Base-by-base conservation (phyloP, 1,284 basidiomycete genomes). In the Polyporus tsugae region DNA sequence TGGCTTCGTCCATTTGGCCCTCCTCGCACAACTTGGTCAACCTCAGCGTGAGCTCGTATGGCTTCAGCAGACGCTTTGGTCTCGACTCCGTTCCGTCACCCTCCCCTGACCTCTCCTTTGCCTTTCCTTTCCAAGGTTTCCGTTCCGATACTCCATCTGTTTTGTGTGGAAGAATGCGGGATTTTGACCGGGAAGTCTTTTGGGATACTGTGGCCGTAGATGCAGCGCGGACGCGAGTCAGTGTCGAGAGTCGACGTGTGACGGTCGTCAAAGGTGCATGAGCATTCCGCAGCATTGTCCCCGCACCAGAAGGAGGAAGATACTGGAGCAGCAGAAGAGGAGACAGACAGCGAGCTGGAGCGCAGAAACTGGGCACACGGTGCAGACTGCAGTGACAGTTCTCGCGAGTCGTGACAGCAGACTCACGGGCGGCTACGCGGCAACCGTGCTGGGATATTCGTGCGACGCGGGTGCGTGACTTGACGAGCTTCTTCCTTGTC, bases 1-100 rank as follows among this genome's bases (percentile, higher is more conserved):
- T 81, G 0, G 93, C 93, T 2, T 82, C 83, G 62, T 89, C 87
- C 38, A 92, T 59, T 53, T 88, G 82, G 5, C 85, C 86, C 19
- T 80, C 76, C 5, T 83, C 80, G 66, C 86, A 87, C 17, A 91
- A 80, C 67, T 82, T 85, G 74, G 85, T 86, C 60, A 94, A 78
- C 67, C 91, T 83, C 36, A 74, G 61, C 0, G 89, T 85, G 39
- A 94, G 86, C 0, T 86, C 81, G 74, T 89, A 84, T 9, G 92
- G 91, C 55, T 85, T 83, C 19, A 94, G 83, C 35, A 80, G 75
- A 19, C 72, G 76, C 53, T 74, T 76, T 36, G 44, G 42, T 29
- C 39, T 60, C 38, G 17, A 15, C 13, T 29, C 39, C n/a, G 61
- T 9, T 49, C 29, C 63, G n/a, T 22, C 42, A n/a, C 52, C 60